Conservation (phyloP, 2,329 filamentous ascomycete species). For the Hypoxylon sp. region DNA sequence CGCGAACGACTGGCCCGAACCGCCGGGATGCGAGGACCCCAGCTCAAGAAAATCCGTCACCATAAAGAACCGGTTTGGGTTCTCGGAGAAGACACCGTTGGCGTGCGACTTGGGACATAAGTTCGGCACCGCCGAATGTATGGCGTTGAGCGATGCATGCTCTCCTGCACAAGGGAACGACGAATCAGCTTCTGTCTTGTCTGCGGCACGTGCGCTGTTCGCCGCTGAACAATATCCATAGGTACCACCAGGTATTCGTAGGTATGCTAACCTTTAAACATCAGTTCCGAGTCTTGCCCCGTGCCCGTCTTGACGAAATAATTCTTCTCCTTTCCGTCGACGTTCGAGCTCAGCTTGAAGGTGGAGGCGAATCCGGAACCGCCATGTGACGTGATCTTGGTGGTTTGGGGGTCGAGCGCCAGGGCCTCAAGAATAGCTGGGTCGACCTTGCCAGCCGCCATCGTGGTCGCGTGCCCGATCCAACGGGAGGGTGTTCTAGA, state of each 20-base stretch:
- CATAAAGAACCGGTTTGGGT: slow-evolving; percentile 66
- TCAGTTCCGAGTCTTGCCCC: slow-evolving; percentile 69
- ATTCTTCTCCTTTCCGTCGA: slow-evolving; percentile 61
- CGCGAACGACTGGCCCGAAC: slow-evolving; percentile 71
- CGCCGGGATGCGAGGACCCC: slow-evolving; percentile 55
- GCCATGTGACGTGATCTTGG: slow-evolving; percentile 70
- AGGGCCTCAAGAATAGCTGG: slow-evolving; percentile 71
- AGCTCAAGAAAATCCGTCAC: slow-evolving; percentile 86
- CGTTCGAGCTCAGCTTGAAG: slow-evolving; percentile 64
- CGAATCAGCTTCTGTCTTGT: slow-evolving; percentile 47
- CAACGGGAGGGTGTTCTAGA: slow-evolving; percentile 1
- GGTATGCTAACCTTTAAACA: slow-evolving; percentile 75
- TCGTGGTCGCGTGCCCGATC: slow-evolving; percentile 42
- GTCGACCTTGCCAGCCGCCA: slow-evolving; percentile 66
- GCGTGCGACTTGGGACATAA: slow-evolving; percentile 83
- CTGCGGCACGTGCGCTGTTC: slow-evolving; percentile 38
- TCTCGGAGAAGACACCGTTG: slow-evolving; percentile 70
- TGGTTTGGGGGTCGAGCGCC: slow-evolving; percentile 64
- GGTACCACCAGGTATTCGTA: no score
- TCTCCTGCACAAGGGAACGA: slow-evolving; percentile 75
- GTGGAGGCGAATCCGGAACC: slow-evolving; percentile 77
- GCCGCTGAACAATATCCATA: no score
- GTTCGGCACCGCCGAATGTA: slow-evolving; percentile 76
- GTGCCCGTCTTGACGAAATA: slow-evolving; percentile 80
- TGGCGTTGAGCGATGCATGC: slow-evolving; percentile 84